A percentile compares a stretch with the other conserved stretches of the same genome.
These are phyloP conservation scores for Gnaphalium uliginosum DNA, from an alignment of 129 eudicot genomes.

Conservation along the genomic window DNA sequence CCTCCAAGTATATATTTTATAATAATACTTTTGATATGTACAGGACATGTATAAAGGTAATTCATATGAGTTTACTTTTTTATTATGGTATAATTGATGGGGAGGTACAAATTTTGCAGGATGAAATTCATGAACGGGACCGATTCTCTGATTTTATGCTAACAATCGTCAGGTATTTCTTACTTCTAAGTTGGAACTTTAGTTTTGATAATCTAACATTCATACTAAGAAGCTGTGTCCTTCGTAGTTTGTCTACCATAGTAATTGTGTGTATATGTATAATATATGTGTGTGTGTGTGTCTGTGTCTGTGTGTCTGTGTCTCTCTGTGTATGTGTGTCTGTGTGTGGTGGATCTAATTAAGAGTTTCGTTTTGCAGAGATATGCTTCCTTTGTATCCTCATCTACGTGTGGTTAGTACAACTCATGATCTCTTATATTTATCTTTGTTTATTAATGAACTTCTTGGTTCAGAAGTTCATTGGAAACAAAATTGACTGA, in stretches of 20 bases:
- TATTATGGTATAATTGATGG: background rate
- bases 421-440: background rate
- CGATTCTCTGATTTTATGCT: constrained; percentile 92
- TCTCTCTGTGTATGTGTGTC: no score
- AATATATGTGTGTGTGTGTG: background rate
- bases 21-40: constrained; percentile 4
- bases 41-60: background rate
- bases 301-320: no score
- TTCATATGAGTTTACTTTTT: background rate
- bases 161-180: constrained; percentile 76
- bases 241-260: constrained; percentile 1
- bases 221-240: background rate
- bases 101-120: constrained; percentile 48
- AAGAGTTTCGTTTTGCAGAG: constrained; percentile 52
- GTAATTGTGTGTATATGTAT: constrained; percentile 9
- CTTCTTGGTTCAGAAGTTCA: background rate
- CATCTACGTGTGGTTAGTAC: constrained; percentile 84
- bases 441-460: background rate
- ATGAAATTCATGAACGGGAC: constrained; percentile 98
- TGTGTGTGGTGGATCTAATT: no score
- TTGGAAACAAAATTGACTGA: constrained; percentile 7
- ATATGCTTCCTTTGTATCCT: constrained; percentile 89
- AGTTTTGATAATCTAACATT: constrained; percentile 17
- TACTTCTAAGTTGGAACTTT: constrained; percentile 9
- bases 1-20: background rate